Percentiles rank a stretch among this genome's conserved stretches.
Evolutionary conservation across 495 filamentous ascomycete species (phyloP).

Genomic region (Trichoderma asperelloides): DNA sequence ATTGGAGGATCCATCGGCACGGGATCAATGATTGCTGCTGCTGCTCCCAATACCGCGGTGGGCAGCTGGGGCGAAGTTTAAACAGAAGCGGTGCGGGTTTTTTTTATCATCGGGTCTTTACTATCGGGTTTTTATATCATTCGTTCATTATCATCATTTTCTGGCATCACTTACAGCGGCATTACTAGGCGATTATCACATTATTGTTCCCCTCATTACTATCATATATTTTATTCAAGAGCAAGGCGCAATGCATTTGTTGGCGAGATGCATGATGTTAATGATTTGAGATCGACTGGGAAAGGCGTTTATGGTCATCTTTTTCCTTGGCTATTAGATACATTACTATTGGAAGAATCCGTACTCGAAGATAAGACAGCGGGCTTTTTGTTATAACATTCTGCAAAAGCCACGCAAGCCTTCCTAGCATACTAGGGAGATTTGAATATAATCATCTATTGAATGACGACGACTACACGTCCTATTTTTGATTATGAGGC

Average conservation of each 20-base stretch:
- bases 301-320: not conserved
- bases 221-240: not conserved
- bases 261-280: not conserved
- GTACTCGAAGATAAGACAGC: not conserved
- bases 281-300: not conserved
- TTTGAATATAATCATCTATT: not conserved
- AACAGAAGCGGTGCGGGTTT: not conserved
- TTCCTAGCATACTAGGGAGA: not conserved
- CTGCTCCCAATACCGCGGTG: conserved; percentile 50
- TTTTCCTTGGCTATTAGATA: not conserved
- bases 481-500: not conserved
- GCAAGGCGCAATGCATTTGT: conserved; percentile 1
- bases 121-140: conserved; percentile 12
- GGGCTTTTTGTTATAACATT: not conserved
- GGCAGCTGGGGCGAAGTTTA: conserved; percentile 66
- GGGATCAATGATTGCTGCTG: conserved; percentile 48
- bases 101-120: conserved; percentile 3
- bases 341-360: not conserved
- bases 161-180: conserved; percentile 1
- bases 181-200: not conserved
- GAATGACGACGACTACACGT: not conserved
- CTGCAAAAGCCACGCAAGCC: not conserved
- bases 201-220: not conserved
- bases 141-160: conserved; percentile 1
- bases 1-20: conserved; percentile 69